These are phyloP conservation scores for Zangia roseola DNA, from an alignment of 768 basidiomycete genomes.

Conservation along the genomic window DNA sequence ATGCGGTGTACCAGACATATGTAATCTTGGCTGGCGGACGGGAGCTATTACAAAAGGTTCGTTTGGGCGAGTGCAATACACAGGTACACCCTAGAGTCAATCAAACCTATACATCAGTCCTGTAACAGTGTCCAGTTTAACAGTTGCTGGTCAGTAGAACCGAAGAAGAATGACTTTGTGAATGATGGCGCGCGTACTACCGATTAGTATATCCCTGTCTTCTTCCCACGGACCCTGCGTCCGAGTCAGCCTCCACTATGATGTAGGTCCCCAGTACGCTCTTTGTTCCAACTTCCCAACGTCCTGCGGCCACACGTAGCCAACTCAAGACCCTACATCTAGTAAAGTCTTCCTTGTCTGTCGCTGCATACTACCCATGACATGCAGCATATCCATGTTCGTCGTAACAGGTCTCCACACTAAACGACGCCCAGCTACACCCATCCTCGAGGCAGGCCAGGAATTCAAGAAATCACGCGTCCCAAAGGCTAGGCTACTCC, in stretches of 20 bases:
- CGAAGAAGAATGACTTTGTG: too few species aligned
- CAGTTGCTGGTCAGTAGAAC: too few species aligned
- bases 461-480: not conserved
- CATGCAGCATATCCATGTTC: slow-evolving; percentile 17
- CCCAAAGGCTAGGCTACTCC: not conserved
- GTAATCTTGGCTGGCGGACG: too few species aligned
- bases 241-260: slow-evolving; percentile 18
- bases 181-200: not conserved
- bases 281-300: not conserved
- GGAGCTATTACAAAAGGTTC: too few species aligned
- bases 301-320: not conserved
- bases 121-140: too few species aligned
- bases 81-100: too few species aligned
- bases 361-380: slow-evolving; percentile 11
- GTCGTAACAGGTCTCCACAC: slow-evolving; percentile 22
- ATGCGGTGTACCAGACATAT: too few species aligned
- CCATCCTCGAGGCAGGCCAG: not conserved
- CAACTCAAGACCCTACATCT: not conserved
- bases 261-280: not conserved
- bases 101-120: too few species aligned
- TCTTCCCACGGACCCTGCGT: too few species aligned
- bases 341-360: slow-evolving; percentile 12
- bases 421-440: slow-evolving; percentile 15
- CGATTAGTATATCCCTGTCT: too few species aligned
- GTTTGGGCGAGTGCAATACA: too few species aligned